phyloP scores from a whole-genome alignment of 495 filamentous ascomycete species.

The Aspergillus bridgeri region DNA sequence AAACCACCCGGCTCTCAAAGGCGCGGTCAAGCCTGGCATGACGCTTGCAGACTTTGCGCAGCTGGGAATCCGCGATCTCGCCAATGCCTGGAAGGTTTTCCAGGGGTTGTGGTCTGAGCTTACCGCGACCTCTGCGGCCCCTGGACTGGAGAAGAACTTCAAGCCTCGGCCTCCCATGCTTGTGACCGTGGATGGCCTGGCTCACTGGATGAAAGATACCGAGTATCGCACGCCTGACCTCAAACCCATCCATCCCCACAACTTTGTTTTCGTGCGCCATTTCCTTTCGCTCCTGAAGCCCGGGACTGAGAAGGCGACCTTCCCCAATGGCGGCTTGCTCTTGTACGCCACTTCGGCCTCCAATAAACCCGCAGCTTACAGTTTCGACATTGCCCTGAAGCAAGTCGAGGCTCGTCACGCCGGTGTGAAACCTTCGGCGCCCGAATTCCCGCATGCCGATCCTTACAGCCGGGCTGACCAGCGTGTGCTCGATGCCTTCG shows the following conservation, averaged over 20 bases:
- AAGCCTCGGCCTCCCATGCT: constrained; percentile 70
- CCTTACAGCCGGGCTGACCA: constrained; percentile 66
- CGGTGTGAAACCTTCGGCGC: constrained; percentile 28
- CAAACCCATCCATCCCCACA: constrained; percentile 79
- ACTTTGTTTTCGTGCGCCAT: constrained; percentile 70
- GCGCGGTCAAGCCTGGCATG: constrained; percentile 53
- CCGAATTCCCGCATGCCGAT: constrained; percentile 52
- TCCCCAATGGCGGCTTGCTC: constrained; percentile 77
- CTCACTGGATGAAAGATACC: constrained; percentile 73
- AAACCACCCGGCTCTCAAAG: constrained; percentile 55
- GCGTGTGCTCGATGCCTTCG: constrained; percentile 55
- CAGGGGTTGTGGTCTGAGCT: constrained; percentile 78
- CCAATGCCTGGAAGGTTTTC: constrained; percentile 77
- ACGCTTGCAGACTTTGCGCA: constrained; percentile 65
- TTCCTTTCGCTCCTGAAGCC: constrained; percentile 65
- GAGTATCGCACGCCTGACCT: constrained; percentile 66
- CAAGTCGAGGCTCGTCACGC: constrained; percentile 44
- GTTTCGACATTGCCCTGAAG: constrained; percentile 62
- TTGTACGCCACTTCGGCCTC: constrained; percentile 67
- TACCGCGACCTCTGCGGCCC: constrained; percentile 50
- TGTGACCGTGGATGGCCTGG: constrained; percentile 72
- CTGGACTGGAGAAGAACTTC: constrained; percentile 34
- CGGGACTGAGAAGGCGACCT: constrained; percentile 41
- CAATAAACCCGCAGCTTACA: constrained; percentile 58
- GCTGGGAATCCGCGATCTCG: constrained; percentile 68